Base-by-base conservation (phyloP, 2,329 filamentous ascomycete species). In the Leptodontidium sp. region DNA sequence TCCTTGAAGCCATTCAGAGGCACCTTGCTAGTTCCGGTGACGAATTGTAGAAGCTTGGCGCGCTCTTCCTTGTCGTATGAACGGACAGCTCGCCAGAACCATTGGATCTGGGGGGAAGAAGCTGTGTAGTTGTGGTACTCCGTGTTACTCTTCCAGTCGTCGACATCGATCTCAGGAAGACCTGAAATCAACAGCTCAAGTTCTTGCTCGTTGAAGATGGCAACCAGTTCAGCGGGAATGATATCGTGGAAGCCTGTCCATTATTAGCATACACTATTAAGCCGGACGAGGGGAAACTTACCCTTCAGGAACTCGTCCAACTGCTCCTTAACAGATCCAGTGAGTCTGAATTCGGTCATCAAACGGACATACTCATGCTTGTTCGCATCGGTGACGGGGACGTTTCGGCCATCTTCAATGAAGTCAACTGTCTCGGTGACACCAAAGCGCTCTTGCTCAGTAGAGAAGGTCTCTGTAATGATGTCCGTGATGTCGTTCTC, bases 41-140 rank as follows among this genome's bases (percentile, higher is more conserved):
- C 96, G 80, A 99, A 99, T 78, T 99, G 96, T 55, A 99, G 87
- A 71, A 99, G 84, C 82, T 99, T 99, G 75, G 96, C 96, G 70
- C 93, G 93, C 82, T 99, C 97, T 83, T 99, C 97, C 83, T 98
- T 98, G 84, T 98, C 97, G 78, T 98, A 99, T 4, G 94, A 97
- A 75, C 96, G 91, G 53, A 99, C 90, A 32, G 96, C 96, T 77
- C 97, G 91, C 96, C 96, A 99, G 88, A 99, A 99, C 96, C 96
- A 99, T 80, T 98, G 94, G 69, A 99, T 97, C 79, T 99, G 97
- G 55, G 93, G 93, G 2, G 96, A 98, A 0, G 94, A 95, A 40
- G 93, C 91, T 4, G 89, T 93, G 83, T 99, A 99, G 81, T 98
- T 98, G 82, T 98, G 95, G 77, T 99, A 98, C 79, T 99, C 97